These are phyloP conservation scores for Quercus phellos DNA, from an alignment of 331 rosid species.

Conservation along the genomic window DNA sequence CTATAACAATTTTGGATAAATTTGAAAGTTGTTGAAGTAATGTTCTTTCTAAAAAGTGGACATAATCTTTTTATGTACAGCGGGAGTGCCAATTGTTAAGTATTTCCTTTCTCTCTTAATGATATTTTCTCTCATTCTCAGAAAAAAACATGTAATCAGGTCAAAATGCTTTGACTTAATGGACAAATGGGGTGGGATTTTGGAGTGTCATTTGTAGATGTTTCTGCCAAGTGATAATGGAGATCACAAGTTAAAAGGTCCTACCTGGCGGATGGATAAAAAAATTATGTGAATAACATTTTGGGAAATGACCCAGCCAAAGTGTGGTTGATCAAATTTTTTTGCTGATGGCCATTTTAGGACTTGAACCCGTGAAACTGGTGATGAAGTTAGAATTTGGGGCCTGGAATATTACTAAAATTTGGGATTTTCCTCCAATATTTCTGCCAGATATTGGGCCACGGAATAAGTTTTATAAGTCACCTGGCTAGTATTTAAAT, in stretches of 20 bases:
- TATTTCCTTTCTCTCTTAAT: background rate
- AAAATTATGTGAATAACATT: background rate
- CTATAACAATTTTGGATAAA: too few species aligned
- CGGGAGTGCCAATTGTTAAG: background rate
- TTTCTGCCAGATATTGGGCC: background rate
- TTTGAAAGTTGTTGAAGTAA: background rate
- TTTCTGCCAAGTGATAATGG: background rate
- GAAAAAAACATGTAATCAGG: background rate
- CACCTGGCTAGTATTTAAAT: background rate
- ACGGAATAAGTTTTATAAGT: background rate
- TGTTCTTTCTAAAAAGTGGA: background rate
- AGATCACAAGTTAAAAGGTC: background rate
- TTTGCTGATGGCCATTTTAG: background rate
- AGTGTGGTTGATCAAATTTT: background rate
- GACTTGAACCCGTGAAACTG: background rate
- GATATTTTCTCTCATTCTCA: background rate
- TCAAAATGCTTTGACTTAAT: background rate
- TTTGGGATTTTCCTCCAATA: background rate
- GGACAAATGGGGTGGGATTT: background rate
- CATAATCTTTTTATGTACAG: background rate
- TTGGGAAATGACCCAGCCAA: background rate
- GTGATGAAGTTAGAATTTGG: background rate
- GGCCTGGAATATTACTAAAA: background rate
- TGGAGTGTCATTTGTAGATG: background rate
- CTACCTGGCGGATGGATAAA: background rate